These are phyloP conservation scores for Artemisia princeps DNA, from an alignment of 140 eudicot species.

Conservation along the genomic window DNA sequence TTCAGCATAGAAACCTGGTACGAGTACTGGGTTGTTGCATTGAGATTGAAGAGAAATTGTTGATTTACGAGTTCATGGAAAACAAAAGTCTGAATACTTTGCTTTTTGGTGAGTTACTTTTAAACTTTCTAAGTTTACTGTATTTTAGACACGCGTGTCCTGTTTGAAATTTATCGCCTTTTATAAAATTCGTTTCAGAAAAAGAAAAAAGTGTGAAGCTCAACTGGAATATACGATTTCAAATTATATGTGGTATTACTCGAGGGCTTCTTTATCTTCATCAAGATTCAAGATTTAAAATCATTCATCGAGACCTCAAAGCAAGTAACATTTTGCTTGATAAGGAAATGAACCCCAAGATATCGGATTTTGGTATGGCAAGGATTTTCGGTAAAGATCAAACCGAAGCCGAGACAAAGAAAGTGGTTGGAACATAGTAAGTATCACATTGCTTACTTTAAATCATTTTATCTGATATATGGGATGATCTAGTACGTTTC, in stretches of 20 bases:
- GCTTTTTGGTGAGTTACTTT: constrained; percentile 29
- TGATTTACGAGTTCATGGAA: constrained; percentile 23
- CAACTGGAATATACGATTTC: constrained; percentile 39
- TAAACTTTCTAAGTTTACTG: background rate
- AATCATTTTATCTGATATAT: background rate
- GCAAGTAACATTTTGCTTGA: constrained; percentile 61
- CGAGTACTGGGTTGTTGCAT: constrained; percentile 17
- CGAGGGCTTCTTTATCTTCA: constrained; percentile 68
- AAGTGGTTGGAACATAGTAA: constrained; percentile 66
- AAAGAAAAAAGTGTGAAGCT: constrained; percentile 24
- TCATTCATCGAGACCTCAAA: constrained; percentile 62
- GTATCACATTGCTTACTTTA: constrained; percentile 2
- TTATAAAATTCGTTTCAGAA: constrained; percentile 23
- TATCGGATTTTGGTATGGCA: constrained; percentile 70
- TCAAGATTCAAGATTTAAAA: constrained; percentile 54
- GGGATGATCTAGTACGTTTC: background rate
- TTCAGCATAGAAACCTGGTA: constrained; percentile 24
- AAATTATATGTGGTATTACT: constrained; percentile 46
- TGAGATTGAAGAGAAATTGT: constrained; percentile 19
- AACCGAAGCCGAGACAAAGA: constrained; percentile 37
- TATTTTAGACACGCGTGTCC: background rate
- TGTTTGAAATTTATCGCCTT: background rate
- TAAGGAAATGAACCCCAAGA: constrained; percentile 52
- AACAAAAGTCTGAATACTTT: constrained; percentile 14
- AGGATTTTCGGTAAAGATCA: constrained; percentile 52